Percentiles rank a stretch among this genome's conserved stretches.
These are phyloP conservation scores for Vararia minispora DNA, from an alignment of 768 basidiomycete genomes.

Conservation along the genomic window DNA sequence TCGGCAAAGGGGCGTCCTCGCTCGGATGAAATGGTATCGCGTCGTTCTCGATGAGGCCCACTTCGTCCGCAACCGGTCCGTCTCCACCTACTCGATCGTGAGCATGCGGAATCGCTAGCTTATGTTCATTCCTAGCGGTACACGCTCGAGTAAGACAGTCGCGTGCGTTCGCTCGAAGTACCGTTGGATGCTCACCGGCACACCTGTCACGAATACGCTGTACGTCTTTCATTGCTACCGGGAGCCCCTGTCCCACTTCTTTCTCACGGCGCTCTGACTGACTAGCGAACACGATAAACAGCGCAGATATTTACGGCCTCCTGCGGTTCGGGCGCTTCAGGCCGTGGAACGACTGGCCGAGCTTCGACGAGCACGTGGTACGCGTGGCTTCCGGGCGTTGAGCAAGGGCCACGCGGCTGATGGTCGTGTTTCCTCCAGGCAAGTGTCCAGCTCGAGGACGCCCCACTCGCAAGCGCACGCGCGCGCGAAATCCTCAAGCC, in stretches of 20 bases:
- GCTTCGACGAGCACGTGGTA: constrained; percentile 51
- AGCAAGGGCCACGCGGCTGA: too few species aligned
- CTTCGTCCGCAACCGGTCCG: constrained; percentile 55
- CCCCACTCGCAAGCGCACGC: constrained; percentile 52
- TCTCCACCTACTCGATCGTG: not conserved
- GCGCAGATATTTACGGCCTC: constrained; percentile 61
- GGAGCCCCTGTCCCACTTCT: not conserved
- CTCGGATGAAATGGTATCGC: constrained; percentile 53
- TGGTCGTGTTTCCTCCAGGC: too few species aligned
- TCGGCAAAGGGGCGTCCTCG: constrained; percentile 41
- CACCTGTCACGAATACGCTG: constrained; percentile 65
- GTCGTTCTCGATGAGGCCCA: constrained; percentile 74
- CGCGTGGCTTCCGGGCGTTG: too few species aligned
- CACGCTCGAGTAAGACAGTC: constrained; percentile 46
- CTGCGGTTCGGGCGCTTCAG: constrained; percentile 58
- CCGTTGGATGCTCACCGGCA: constrained; percentile 74
- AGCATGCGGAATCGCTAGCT: not conserved
- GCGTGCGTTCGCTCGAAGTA: constrained; percentile 53
- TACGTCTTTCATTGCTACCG: constrained; percentile 21
- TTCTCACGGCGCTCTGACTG: not conserved
- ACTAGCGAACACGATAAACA: constrained; percentile 15
- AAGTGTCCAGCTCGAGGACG: constrained; percentile 42
- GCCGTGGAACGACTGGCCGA: constrained; percentile 64
- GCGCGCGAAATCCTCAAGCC: constrained; percentile 60
- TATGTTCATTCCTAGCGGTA: constrained; percentile 25